Conservation (phyloP, 768 basidiomycete species). For the Rhodosporidiobolus odoratus region DNA sequence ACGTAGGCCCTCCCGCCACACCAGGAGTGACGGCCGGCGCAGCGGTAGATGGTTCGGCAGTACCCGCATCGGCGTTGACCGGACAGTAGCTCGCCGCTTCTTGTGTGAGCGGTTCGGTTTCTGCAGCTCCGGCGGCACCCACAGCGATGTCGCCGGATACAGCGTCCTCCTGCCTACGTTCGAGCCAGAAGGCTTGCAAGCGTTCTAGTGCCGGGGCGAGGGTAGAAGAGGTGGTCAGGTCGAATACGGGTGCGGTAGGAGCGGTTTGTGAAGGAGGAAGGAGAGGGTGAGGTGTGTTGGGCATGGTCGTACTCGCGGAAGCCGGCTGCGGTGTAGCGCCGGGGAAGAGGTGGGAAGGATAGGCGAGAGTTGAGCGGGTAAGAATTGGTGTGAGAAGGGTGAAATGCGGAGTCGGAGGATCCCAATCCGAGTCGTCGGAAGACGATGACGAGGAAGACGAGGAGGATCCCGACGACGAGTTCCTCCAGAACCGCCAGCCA, state of each 20-base stretch:
- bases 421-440: slow-evolving; percentile 51
- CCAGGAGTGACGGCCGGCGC: slow-evolving; percentile 22
- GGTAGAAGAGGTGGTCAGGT: slow-evolving; percentile 24
- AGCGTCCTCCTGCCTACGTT: slow-evolving; percentile 35
- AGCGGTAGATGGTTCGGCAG: background rate
- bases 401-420: slow-evolving; percentile 49
- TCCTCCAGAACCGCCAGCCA: slow-evolving; percentile 43
- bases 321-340: slow-evolving; percentile 12
- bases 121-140: background rate
- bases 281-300: background rate
- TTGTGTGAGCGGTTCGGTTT: background rate
- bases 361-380: slow-evolving; percentile 22
- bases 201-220: slow-evolving; percentile 37
- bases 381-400: slow-evolving; percentile 40
- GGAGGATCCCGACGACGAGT: slow-evolving; percentile 48
- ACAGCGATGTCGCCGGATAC: slow-evolving; percentile 36
- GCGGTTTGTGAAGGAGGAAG: background rate
- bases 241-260: slow-evolving; percentile 32
- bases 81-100: slow-evolving; percentile 32
- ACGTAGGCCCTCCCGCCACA: slow-evolving; percentile 4
- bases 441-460: slow-evolving; percentile 46
- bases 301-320: background rate
- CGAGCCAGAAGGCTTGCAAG: slow-evolving; percentile 37
- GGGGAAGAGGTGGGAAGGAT: slow-evolving; percentile 29
- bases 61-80: background rate